phyloP scores from a whole-genome alignment of 768 basidiomycete species.

The Saitozyma sp. region DNA sequence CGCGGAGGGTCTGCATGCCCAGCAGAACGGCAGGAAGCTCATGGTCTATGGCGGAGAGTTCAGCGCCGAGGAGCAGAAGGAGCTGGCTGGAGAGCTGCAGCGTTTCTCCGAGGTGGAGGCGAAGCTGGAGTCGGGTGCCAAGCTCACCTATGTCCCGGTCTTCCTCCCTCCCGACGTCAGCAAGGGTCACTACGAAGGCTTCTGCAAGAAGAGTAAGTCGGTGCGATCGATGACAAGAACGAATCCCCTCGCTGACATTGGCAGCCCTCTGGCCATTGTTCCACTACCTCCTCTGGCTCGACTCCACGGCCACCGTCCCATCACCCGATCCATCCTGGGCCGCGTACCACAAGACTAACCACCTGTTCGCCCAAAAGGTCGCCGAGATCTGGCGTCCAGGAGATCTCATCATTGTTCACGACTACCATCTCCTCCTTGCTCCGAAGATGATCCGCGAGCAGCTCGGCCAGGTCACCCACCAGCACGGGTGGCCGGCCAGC shows the following conservation, averaged over 20 bases:
- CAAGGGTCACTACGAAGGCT: slow-evolving; percentile 93
- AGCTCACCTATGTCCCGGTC: slow-evolving; percentile 78
- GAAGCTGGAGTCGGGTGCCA: slow-evolving; percentile 54
- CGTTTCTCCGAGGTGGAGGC: slow-evolving; percentile 61
- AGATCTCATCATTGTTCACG: slow-evolving; percentile 78
- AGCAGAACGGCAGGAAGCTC: slow-evolving; percentile 18
- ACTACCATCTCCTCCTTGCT: slow-evolving; percentile 92
- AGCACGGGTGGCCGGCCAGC: slow-evolving; percentile 21
- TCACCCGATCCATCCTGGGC: slow-evolving; percentile 73
- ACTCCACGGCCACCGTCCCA: slow-evolving; percentile 79
- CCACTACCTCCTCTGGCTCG: slow-evolving; percentile 98
- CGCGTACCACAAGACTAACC: slow-evolving; percentile 77
- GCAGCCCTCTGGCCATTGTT: slow-evolving; percentile 96
- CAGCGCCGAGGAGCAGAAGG: slow-evolving; percentile 63
- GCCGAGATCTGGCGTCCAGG: slow-evolving; percentile 77
- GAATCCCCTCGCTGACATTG: slow-evolving; percentile 10
- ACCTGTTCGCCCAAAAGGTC: slow-evolving; percentile 77
- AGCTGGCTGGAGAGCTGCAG: slow-evolving; percentile 66
- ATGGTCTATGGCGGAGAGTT: slow-evolving; percentile 55
- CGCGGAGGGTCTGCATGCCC: neutral
- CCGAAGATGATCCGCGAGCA: slow-evolving; percentile 77
- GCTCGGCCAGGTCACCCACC: slow-evolving; percentile 51
- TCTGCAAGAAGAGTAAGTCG: slow-evolving; percentile 90
- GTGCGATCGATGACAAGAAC: neutral
- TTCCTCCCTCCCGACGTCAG: slow-evolving; percentile 65